Percentiles rank a stretch among this genome's conserved stretches.
phyloP scores from a whole-genome alignment of 768 basidiomycete species.

The Mycena rebaudengoi region DNA sequence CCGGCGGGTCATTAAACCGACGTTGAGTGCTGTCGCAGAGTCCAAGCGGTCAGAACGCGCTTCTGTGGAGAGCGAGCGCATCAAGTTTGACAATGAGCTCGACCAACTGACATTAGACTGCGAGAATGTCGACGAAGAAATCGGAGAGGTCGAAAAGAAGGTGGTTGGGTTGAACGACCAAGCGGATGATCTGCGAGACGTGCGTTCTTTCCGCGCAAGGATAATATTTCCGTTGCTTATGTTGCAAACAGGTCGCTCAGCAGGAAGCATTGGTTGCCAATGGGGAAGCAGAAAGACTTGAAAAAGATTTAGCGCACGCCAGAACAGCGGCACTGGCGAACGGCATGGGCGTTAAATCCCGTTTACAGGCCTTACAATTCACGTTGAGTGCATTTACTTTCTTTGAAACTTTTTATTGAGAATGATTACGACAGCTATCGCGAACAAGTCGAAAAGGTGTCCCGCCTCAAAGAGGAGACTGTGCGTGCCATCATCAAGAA shows the following conservation, averaged over 20 bases:
- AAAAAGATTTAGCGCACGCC: conserved; percentile 78
- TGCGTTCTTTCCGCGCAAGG: conserved; percentile 41
- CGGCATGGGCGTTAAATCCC: conserved; percentile 84
- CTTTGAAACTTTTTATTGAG: neutral
- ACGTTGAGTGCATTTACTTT: conserved; percentile 55
- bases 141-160: conserved; percentile 77
- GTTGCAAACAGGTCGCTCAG: conserved; percentile 68
- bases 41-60: conserved; percentile 74
- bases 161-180: conserved; percentile 74
- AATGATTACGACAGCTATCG: conserved; percentile 60
- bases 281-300: conserved; percentile 70
- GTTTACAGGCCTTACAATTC: conserved; percentile 79
- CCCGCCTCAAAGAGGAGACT: conserved; percentile 80
- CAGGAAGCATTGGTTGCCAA: conserved; percentile 75
- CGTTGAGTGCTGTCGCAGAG: conserved; percentile 76
- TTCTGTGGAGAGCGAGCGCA: conserved; percentile 76
- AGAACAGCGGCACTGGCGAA: conserved; percentile 79
- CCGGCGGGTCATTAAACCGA: conserved; percentile 78
- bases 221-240: neutral
- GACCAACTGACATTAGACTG: conserved; percentile 80
- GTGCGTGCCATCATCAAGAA: conserved; percentile 85
- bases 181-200: conserved; percentile 85
- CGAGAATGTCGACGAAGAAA: conserved; percentile 84
- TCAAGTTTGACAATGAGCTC: conserved; percentile 84
- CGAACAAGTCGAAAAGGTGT: conserved; percentile 81